Base-by-base conservation (phyloP, 805 yeast genomes). In the Cyberlindnera veronae region DNA sequence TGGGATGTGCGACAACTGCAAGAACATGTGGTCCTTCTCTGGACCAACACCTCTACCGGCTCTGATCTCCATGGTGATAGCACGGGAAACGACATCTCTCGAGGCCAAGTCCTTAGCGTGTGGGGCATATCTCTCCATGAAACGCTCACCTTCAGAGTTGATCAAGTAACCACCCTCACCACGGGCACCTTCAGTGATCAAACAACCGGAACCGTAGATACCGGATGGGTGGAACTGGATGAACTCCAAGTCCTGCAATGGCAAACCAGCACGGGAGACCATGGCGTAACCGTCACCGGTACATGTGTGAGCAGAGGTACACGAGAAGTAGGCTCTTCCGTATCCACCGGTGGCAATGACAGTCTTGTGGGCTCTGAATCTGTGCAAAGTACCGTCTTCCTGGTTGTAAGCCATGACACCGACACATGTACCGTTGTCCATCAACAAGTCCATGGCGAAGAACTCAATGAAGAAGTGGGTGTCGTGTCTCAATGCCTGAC, bases 31-130 rank as follows among this genome's bases (percentile, higher is more conserved):
- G 69, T 91, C 99, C 71, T 85, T 86, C 59, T 77, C 76, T 58
- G 95, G 89, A 58, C 99, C 99, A 46, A 91, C 98, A 80, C 99
- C 99, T 72, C 99, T 86, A 59, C 98, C 98, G 56, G 87, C 98
- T 64, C 95, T 87, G 63, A 91, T 91, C 73, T 91, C 99, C 89
- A 93, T 80, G 45, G 99, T 91, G 69, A 91, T 93, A 54, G 99
- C 95, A 70, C 99, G 81, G 28, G 97, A 89, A 41, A 91, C 99
- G 49, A 91, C 98, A 66, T 91, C 99, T 76, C 99, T 84, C 48
- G 95, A 89, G 44, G 99, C 99, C 67, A 91, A 76, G 72, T 91
- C 99, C 75, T 91, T 93, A 53, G 98, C 98, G 39, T 90, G 84
- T 52, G 99, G 99, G 42, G 99, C 99, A 63, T 91, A 91, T 69